Conservation (phyloP, 176 grass and related monocot species). For the Coix lacrymajobi region DNA sequence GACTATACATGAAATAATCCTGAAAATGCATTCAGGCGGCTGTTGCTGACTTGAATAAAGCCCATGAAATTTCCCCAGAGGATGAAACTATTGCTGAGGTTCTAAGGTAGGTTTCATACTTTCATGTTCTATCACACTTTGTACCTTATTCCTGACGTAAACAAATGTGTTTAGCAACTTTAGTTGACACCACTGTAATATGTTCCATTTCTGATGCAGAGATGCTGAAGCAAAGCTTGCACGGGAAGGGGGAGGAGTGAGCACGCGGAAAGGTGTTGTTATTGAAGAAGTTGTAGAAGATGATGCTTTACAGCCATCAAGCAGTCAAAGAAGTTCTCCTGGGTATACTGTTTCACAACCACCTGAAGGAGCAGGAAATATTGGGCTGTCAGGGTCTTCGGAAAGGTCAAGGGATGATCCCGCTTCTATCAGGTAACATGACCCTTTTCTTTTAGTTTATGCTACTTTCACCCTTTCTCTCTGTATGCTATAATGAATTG, state of each 20-base stretch:
- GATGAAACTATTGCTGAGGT: constrained; percentile 97
- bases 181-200: constrained; percentile 8
- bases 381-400: constrained; percentile 25
- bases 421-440: constrained; percentile 48
- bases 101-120: constrained; percentile 46
- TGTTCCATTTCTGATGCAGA: constrained; percentile 31
- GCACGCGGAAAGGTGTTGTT: constrained; percentile 47
- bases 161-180: background rate
- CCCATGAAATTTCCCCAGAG: constrained; percentile 68
- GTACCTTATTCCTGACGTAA: background rate
- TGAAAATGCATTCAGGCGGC: constrained; percentile 61
- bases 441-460: constrained; percentile 15
- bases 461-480: background rate
- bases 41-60: constrained; percentile 79
- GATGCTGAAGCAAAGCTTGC: constrained; percentile 48
- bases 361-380: constrained; percentile 37
- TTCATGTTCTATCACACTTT: background rate
- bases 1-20: constrained; percentile 5
- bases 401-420: constrained; percentile 50
- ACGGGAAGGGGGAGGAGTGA: constrained; percentile 35
- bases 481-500: background rate
- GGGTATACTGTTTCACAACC: constrained; percentile 43
- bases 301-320: constrained; percentile 28
- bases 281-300: constrained; percentile 94
- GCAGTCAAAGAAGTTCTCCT: constrained; percentile 39